phyloP scores from a whole-genome alignment of 768 basidiomycete genomes.

The Boletus sensibilis region DNA sequence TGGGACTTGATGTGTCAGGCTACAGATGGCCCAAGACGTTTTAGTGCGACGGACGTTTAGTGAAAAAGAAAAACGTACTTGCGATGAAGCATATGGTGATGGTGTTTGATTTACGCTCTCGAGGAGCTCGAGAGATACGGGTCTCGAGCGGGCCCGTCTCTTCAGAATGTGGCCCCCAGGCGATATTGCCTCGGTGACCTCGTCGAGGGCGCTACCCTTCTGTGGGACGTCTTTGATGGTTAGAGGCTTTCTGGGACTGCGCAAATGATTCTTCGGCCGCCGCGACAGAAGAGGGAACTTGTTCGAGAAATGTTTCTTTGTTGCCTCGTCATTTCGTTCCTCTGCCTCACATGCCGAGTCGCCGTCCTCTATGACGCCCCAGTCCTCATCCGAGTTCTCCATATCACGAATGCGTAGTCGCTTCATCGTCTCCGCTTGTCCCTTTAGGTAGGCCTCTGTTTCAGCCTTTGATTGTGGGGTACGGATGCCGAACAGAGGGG shows the following conservation, averaged over 20 bases:
- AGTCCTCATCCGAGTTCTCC: constrained; percentile 46
- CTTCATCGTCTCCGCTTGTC: constrained; percentile 65
- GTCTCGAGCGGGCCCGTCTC: constrained; percentile 70
- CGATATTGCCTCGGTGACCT: constrained; percentile 68
- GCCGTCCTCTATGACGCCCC: constrained; percentile 40
- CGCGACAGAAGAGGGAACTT: constrained; percentile 24
- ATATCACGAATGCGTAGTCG: constrained; percentile 59
- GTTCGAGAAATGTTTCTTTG: constrained; percentile 36
- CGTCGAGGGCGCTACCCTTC: constrained; percentile 48
- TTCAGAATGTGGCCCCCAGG: constrained; percentile 77
- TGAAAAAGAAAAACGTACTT: constrained; percentile 10
- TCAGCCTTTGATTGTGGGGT: constrained; percentile 37
- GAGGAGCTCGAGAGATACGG: constrained; percentile 64
- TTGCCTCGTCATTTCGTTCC: constrained; percentile 35
- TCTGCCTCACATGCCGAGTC: constrained; percentile 55
- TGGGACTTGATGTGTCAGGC: constrained; percentile 19
- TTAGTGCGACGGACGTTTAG: constrained; percentile 1
- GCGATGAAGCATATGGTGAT: constrained; percentile 39
- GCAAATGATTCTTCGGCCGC: constrained; percentile 28
- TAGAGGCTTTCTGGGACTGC: constrained; percentile 30
- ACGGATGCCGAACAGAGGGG: constrained; percentile 29
- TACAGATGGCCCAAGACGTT: background rate
- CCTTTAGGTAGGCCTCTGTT: constrained; percentile 39
- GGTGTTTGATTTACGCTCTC: constrained; percentile 47
- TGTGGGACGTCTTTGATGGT: constrained; percentile 28